Base-by-base conservation (phyloP, 345 rosid species). In the Ceriops tagal region DNA sequence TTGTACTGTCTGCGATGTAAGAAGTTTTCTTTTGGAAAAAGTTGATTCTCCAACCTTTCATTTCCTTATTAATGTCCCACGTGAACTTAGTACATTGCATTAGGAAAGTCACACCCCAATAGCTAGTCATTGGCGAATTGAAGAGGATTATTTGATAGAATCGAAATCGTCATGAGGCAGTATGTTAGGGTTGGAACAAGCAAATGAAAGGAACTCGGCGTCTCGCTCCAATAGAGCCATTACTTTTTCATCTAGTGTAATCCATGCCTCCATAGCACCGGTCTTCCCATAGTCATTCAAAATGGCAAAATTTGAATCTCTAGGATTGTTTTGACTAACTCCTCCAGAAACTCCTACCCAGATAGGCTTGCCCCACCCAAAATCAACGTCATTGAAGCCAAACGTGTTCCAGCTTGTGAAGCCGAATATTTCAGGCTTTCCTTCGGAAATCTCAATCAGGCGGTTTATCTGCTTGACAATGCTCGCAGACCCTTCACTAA, bases 321-420 rank as follows among this genome's bases (percentile, higher is more conserved):
- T 21, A 0, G 58, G 58, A 6, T 7, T 53, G 26, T 24, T 2
- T n/a, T 4, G 15, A 53, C 58, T 21, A 24, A n/a, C 26, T 21
- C 21, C 26, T 53, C 58, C 58, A 21, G 26, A 20, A 10, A 8
- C 58, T 20, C 58, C 58, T 0, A 53, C 0, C 58, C 58, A 53
- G 22, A 53, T 21, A 2, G 58, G 58, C 26, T 53, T 53, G 22
- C 58, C 58, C 58, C 58, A 53, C 32, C 69, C 69, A 65, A 65
- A 65, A 32, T 65, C 69, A 4, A 65, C 5, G 21, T 21, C 11
- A 4, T 53, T 53, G 26, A 53, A 1, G 6, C 58, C 58, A 21
- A 53, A 7, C 9, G 58, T 21, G 26, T 0, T 53, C 59, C 59
- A 65, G 19, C n/a, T 5, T 1, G 58, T 19, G 58, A 65, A 30